Evolutionary conservation across 2,329 filamentous ascomycete genomes (phyloP), one percentile per base, ranked within the genome.

Genomic region (Apiospora kogelbergensis): DNA sequence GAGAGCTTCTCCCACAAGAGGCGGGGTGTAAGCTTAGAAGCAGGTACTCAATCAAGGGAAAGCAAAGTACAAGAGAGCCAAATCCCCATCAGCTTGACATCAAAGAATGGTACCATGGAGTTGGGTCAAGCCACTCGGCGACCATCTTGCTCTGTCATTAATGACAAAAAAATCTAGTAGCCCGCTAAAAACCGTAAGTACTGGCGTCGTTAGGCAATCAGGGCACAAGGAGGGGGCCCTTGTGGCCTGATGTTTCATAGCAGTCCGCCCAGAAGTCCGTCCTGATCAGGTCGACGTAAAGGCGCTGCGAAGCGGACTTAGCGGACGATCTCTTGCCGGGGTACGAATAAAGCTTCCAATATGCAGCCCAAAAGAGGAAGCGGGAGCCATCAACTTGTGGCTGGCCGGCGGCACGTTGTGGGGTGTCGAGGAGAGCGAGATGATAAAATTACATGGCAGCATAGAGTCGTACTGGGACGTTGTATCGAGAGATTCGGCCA

Each of bases 401-500:
- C 53, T 60, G 53, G 53, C 53, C 26, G 53, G 20, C 48, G 48
- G 48, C 48, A 57, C 15, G 48, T 30, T 57, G 48, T 57, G 48
- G 48, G 48, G 15, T 26, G 15, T 57, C 6, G 11, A 60, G 53
- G 37, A 17, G 53, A 37, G 71, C 57, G 66, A 33, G 66, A 33
- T 33, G 41, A 30, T 60, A 60, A 60, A 60, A 60, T 60, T 60
- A 37, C 53, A 60, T 60, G 53, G 53, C 53, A 60, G 53, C 17
- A 37, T n/a, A 60, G 53, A 33, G 53, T 60, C 24, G 40, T 37
- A 45, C 37, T 48, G 48, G 40, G n/a, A 30, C 30, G n/a, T 64
- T 37, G 33, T 64, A 37, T 64, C 69, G 69, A 70, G 65, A 67
- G 68, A 68, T 45, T 48, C 68, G 68, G 67, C 53, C 53, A 37